These are phyloP conservation scores for Aegilops sharonensis DNA, from an alignment of 176 grass and related monocot genomes.

Conservation along the genomic window DNA sequence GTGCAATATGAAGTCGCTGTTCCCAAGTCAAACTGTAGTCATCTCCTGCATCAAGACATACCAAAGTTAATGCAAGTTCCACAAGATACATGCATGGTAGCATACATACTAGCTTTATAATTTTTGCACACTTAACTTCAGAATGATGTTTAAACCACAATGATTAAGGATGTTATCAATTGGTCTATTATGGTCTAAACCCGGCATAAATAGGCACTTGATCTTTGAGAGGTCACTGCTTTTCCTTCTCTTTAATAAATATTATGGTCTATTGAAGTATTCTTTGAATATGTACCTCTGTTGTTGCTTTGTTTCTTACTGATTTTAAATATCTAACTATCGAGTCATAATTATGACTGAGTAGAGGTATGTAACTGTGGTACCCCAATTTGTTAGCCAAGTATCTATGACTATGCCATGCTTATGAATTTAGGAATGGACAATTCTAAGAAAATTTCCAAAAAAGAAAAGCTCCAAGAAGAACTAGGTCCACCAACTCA, in stretches of 20 bases:
- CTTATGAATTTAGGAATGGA: not conserved
- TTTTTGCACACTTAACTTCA: not conserved
- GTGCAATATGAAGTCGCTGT: slow-evolving; percentile 33
- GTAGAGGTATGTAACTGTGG: not conserved
- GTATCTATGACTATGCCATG: not conserved
- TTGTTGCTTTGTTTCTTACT: not conserved
- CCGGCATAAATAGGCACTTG: not conserved
- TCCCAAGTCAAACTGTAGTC: slow-evolving; percentile 7
- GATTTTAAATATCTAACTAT: not conserved
- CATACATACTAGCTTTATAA: not conserved
- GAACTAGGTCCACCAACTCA: not conserved
- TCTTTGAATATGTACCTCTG: not conserved
- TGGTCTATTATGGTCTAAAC: not conserved
- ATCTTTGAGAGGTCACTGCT: not conserved
- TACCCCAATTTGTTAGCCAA: not conserved
- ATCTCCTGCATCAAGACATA: not conserved
- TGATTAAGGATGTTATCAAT: not conserved
- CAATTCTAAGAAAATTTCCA: not conserved
- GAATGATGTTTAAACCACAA: not conserved
- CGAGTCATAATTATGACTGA: not conserved
- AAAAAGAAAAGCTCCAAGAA: not conserved
- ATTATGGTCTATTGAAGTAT: not conserved
- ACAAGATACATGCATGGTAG: not conserved
- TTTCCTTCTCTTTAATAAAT: not conserved
- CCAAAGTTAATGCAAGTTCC: not conserved